Base-by-base conservation (phyloP, 345 rosid species). In the Hevea brasiliensis region DNA sequence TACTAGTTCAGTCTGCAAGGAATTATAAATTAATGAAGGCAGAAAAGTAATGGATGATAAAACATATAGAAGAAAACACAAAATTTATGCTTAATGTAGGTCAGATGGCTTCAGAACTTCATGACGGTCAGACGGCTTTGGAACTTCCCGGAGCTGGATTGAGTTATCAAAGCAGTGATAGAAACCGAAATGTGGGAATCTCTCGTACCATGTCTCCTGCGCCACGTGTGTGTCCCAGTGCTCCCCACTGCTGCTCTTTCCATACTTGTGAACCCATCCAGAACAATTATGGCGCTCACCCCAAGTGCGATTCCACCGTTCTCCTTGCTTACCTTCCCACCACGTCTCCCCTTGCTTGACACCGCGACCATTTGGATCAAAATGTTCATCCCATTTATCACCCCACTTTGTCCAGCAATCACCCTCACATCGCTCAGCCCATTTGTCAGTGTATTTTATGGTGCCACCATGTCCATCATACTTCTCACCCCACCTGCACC, bases 331-430 rank as follows among this genome's bases (percentile, higher is more conserved):
- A 13, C 97, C 98, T 87, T 84, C 88, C 98, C 97, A 89, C 98
- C 98, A 92, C 48, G 90, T 84, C 84, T 94, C 97, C 29, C 98
- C 98, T 80, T 94, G 98, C 81, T 92, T 94, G 64, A 94, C 94
- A n/a, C 98, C 98, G 1, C 83, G 86, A n/a, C 84, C 83, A 40
- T 85, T 85, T 21, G 81, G 77, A 74, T 88, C 85, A 29, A 94
- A 94, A 82, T 92, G 81, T 74, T 92, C 98, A 21, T 94, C 98
- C 98, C 98, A 92, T 75, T 94, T 94, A 87, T 94, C 98, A 26
- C 98, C 98, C 97, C 98, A 94, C 64, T 90, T 94, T 32, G 95
- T 79, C 97, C 98, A 92, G 23, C 90, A 89, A 26, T 87, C 92
- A 0, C 86, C 98, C 73, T 90, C 91, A 60, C 88, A 82, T 15